Evolutionary conservation across 2,329 filamentous ascomycete genomes (phyloP).

Genomic region (Colletotrichum sp.): DNA sequence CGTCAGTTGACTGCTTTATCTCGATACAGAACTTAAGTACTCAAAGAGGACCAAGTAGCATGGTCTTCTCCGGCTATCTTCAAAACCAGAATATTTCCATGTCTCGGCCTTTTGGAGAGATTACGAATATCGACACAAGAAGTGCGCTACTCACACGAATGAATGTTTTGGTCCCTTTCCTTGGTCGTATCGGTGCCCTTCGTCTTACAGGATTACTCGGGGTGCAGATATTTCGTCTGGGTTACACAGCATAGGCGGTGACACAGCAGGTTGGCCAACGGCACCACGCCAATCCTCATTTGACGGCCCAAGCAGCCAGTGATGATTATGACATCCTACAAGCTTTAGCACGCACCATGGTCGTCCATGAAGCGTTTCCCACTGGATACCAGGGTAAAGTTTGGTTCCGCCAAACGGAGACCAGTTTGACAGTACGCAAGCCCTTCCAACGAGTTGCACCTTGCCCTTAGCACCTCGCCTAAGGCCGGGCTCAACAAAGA

Average conservation of each 20-base stretch:
- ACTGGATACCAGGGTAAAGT: background rate
- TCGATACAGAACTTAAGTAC: background rate
- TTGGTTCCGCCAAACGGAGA: background rate
- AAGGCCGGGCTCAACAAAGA: background rate
- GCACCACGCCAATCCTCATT: background rate
- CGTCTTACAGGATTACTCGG: background rate
- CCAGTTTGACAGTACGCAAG: background rate
- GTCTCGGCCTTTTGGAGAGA: background rate
- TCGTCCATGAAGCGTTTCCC: background rate
- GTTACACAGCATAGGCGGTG: constrained; percentile 10
- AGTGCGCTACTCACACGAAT: background rate
- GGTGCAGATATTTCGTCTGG: background rate
- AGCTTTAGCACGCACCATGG: constrained; percentile 2
- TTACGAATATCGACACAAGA: background rate
- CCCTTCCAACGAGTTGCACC: background rate
- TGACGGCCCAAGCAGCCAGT: background rate
- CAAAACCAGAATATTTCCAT: background rate
- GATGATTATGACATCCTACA: background rate
- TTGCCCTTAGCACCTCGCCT: background rate
- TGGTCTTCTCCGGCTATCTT: background rate
- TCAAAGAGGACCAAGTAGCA: background rate
- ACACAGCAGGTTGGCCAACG: background rate
- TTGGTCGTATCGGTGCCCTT: background rate
- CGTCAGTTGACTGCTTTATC: background rate
- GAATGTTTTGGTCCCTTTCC: background rate